Conservation (phyloP, 2,329 filamentous ascomycete genomes). For the Fusarium haematococcum region DNA sequence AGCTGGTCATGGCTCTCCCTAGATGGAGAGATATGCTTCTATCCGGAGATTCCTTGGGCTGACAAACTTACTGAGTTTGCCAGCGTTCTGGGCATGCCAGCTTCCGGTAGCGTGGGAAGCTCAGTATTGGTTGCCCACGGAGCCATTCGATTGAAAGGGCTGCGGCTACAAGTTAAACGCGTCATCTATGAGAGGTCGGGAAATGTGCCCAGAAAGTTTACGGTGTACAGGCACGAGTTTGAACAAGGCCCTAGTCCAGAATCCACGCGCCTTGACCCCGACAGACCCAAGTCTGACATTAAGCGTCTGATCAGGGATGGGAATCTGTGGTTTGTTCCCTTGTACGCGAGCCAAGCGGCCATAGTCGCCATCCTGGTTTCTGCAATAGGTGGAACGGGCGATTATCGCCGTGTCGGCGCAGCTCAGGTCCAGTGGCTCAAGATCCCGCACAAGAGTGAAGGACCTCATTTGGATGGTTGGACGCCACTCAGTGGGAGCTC, state of each 20-base stretch:
- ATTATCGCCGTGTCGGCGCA: background rate
- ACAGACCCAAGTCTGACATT: background rate
- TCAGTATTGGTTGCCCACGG: background rate
- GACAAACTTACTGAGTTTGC: background rate
- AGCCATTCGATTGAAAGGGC: background rate
- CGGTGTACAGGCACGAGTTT: background rate
- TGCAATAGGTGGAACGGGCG: background rate
- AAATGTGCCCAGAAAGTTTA: background rate
- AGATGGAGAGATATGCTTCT: background rate
- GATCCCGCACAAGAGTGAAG: background rate
- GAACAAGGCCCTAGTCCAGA: background rate
- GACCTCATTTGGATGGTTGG: background rate
- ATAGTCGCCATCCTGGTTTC: background rate
- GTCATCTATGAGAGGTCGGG: background rate
- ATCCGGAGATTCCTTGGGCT: background rate
- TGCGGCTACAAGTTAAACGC: background rate
- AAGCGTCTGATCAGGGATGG: background rate
- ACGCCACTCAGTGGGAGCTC: too few relatives aligned
- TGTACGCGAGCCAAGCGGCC: background rate
- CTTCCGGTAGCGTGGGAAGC: background rate
- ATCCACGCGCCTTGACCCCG: background rate
- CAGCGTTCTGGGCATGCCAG: background rate
- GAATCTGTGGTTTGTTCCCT: background rate
- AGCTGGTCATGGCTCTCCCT: conserved; percentile 10
- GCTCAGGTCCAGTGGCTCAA: background rate